These are phyloP conservation scores for Macrotyloma uniflorum DNA, from an alignment of 306 rosid species.

Conservation along the genomic window DNA sequence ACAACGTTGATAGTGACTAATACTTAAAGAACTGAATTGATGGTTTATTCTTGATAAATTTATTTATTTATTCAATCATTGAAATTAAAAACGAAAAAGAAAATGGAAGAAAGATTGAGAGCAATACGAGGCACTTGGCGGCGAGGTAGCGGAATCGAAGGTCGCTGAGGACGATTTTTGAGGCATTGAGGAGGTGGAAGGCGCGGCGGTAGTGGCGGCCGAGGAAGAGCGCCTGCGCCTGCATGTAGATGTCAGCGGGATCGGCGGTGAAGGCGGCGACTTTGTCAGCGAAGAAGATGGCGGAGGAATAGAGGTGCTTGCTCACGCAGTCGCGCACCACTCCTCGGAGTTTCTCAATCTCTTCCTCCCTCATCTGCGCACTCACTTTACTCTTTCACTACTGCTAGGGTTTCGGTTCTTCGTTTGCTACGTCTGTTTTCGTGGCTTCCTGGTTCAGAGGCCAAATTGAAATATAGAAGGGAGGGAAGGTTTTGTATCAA, in stretches of 20 bases:
- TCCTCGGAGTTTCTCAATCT: conserved; percentile 89
- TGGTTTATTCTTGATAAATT: no score
- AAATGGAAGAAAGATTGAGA: neutral
- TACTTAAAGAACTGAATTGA: neutral
- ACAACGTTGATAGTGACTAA: no score
- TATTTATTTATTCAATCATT: neutral
- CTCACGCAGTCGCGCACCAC: conserved; percentile 91
- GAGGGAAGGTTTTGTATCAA: neutral
- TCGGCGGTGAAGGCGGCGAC: conserved; percentile 88
- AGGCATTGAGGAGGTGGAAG: conserved; percentile 91
- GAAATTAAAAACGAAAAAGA: neutral
- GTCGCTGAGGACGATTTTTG: conserved; percentile 84
- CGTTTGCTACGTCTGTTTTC: neutral
- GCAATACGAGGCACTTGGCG: conserved; percentile 78
- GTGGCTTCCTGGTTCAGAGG: neutral
- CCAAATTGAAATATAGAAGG: neutral
- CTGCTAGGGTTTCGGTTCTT: conserved; percentile 4
- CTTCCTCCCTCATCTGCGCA: conserved; percentile 73
- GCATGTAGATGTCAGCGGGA: conserved; percentile 97
- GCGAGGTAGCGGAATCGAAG: conserved; percentile 97
- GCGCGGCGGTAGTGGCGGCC: conserved; percentile 97
- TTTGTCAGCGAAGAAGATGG: conserved; percentile 95
- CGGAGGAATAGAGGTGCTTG: conserved; percentile 93
- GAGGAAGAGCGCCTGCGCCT: conserved; percentile 92
- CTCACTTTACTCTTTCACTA: neutral